phyloP scores from a whole-genome alignment of 2,329 filamentous ascomycete genomes.

The Sporothrix humicola region DNA sequence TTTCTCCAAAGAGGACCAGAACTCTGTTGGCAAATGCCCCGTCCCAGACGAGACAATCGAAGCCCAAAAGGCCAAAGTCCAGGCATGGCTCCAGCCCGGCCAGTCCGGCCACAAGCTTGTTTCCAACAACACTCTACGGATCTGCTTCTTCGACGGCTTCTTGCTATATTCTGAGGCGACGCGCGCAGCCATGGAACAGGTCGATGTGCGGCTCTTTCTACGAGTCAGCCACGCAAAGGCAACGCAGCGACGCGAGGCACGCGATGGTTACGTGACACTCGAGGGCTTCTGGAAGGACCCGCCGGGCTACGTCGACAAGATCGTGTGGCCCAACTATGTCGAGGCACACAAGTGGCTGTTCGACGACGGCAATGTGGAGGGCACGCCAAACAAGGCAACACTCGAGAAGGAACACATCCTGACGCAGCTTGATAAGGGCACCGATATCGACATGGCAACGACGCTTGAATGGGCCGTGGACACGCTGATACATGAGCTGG shows the following conservation, averaged over 20 bases:
- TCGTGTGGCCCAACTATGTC: constrained; percentile 97
- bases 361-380: constrained; percentile 68
- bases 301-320: constrained; percentile 87
- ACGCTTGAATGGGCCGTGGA: constrained; percentile 73
- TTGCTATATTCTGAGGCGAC: constrained; percentile 71
- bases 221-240: constrained; percentile 69
- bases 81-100: constrained; percentile 52
- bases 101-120: constrained; percentile 50
- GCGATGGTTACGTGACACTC: constrained; percentile 78
- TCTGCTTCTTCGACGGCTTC: constrained; percentile 88
- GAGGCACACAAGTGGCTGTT: constrained; percentile 83
- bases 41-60: constrained; percentile 56
- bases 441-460: constrained; percentile 64
- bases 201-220: constrained; percentile 82
- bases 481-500: constrained; percentile 58
- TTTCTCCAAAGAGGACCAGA: constrained; percentile 66
- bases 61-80: constrained; percentile 54
- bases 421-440: constrained; percentile 54
- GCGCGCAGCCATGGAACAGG: constrained; percentile 60
- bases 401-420: constrained; percentile 50
- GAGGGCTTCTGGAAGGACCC: constrained; percentile 97
- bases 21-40: constrained; percentile 62
- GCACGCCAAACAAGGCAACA: constrained; percentile 55
- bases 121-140: constrained; percentile 44
- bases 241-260: constrained; percentile 68